These are phyloP conservation scores for Albophoma yamanashiensis DNA, from an alignment of 2,329 filamentous ascomycete genomes.

Conservation along the genomic window DNA sequence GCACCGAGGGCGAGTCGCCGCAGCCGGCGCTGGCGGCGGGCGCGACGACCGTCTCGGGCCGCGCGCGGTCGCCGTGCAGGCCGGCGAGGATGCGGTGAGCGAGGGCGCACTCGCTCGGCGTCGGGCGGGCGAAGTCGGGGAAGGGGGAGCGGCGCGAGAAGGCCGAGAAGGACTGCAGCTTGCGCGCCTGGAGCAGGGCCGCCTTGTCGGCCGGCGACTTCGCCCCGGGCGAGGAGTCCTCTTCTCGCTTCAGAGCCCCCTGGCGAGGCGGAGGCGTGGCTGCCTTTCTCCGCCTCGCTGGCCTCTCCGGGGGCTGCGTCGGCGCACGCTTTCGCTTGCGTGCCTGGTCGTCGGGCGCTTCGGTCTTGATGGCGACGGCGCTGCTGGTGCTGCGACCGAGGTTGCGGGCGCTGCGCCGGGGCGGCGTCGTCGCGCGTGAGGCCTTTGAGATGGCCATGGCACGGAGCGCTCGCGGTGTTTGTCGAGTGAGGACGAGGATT, in stretches of 20 bases:
- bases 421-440: neutral
- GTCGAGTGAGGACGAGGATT: too few relatives aligned
- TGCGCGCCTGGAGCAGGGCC: slow-evolving; percentile 25
- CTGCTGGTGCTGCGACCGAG: too few relatives aligned
- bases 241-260: neutral
- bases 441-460: neutral
- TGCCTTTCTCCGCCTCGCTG: neutral
- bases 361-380: neutral
- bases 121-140: slow-evolving; percentile 55
- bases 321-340: neutral
- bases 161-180: slow-evolving; percentile 30
- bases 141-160: slow-evolving; percentile 45
- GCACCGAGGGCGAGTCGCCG: slow-evolving; percentile 37
- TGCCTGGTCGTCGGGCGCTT: neutral
- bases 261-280: neutral
- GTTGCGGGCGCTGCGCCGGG: slow-evolving; percentile 7
- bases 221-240: neutral
- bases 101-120: slow-evolving; percentile 53
- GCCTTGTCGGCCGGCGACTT: slow-evolving; percentile 7
- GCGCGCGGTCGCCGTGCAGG: slow-evolving; percentile 52
- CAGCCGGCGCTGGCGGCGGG: slow-evolving; percentile 56
- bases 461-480: too few relatives aligned
- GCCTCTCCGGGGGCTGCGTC: neutral
- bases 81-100: slow-evolving; percentile 55
- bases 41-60: slow-evolving; percentile 50